Conservation (phyloP, 2,329 filamentous ascomycete species). For the Paecilomyces sp. region DNA sequence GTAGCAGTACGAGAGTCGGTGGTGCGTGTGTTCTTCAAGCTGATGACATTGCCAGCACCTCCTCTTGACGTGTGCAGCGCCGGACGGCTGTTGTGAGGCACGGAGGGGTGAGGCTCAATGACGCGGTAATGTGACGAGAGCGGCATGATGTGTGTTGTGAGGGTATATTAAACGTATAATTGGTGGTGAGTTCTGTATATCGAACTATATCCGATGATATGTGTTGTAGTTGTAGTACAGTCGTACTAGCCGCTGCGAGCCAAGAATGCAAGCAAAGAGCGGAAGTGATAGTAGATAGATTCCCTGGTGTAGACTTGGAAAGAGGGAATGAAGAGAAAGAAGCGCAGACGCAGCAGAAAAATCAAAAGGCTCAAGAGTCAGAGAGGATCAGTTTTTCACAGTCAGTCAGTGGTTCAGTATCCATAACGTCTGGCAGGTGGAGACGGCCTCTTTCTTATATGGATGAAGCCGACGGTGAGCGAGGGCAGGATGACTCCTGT, state of each 20-base stretch:
- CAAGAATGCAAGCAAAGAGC: not conserved
- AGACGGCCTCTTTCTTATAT: not conserved
- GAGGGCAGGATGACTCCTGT: not conserved
- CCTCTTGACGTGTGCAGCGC: conserved; percentile 49
- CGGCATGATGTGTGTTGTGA: conserved; percentile 19
- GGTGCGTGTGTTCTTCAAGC: conserved; percentile 45
- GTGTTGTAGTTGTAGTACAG: no score
- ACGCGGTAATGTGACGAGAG: conserved; percentile 43
- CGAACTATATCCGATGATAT: not conserved
- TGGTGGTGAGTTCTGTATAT: not conserved
- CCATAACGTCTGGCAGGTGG: not conserved
- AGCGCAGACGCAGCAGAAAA: not conserved
- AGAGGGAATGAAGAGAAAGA: not conserved
- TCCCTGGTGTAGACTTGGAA: not conserved
- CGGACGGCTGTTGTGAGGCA: conserved; percentile 40
- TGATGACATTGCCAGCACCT: conserved; percentile 52
- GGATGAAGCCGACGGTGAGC: not conserved
- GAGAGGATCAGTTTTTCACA: not conserved
- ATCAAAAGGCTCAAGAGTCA: not conserved
- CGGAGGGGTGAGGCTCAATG: conserved; percentile 56
- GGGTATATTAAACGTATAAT: not conserved
- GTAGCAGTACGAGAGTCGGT: conserved; percentile 38
- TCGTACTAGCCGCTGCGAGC: conserved; percentile 5
- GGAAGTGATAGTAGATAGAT: not conserved
- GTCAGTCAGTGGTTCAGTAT: not conserved